phyloP scores from a whole-genome alignment of 2,329 filamentous ascomycete species.

The Xylaria sp. region DNA sequence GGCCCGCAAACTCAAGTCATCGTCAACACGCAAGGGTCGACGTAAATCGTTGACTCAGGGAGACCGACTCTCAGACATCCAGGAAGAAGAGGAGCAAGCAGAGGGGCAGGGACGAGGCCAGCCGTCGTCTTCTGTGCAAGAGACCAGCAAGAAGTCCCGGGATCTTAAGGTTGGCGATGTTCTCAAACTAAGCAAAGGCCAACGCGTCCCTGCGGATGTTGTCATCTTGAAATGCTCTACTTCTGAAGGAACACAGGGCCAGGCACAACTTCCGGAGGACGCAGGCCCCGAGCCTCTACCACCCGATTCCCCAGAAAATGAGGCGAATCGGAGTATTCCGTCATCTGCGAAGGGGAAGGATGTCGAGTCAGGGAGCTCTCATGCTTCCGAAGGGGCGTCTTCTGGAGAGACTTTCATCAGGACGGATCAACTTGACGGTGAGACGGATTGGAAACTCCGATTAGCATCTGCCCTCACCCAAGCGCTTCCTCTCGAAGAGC shows the following conservation, averaged over 20 bases:
- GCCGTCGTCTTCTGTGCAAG: conserved; percentile 58
- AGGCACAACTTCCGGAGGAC: conserved; percentile 36
- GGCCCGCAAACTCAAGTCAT: conserved; percentile 52
- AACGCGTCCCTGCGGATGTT: conserved; percentile 91
- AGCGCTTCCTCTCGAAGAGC: conserved; percentile 70
- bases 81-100: conserved; percentile 66
- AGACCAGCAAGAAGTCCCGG: conserved; percentile 78
- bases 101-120: conserved; percentile 45
- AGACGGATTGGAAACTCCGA: conserved; percentile 97
- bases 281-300: conserved; percentile 44
- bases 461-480: conserved; percentile 87
- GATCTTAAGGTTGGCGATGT: conserved; percentile 95
- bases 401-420: conserved; percentile 92
- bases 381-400: conserved; percentile 44
- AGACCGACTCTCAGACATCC: conserved; percentile 64
- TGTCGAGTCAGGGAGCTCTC: conserved; percentile 32
- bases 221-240: conserved; percentile 84
- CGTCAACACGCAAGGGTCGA: conserved; percentile 41
- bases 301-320: conserved; percentile 43
- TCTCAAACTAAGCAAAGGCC: conserved; percentile 88
- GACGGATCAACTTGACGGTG: conserved; percentile 95
- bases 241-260: conserved; percentile 49
- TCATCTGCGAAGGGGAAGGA: conserved; percentile 42
- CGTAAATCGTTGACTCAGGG: conserved; percentile 41
- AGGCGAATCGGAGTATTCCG: conserved; percentile 27